Base-by-base conservation (phyloP, 176 grass and related monocot species). In the Avena eriantha region DNA sequence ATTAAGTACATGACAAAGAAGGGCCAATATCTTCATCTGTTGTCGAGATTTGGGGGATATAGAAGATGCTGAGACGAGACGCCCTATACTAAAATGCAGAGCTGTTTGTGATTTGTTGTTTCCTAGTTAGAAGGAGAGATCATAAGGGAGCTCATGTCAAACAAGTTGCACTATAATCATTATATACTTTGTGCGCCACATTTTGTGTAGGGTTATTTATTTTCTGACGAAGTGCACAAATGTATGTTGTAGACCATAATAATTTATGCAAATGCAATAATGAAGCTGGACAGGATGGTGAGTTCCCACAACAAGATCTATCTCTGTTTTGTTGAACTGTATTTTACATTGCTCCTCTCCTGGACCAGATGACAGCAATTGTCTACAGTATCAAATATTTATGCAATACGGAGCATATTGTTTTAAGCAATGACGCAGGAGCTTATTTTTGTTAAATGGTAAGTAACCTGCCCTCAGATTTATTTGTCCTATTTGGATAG, bases 21-120 rank as follows among this genome's bases (percentile, higher is more conserved):
- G 46, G 94, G 96, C 50, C 96, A 98, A 45, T 98, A 96, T 90
- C 90, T 98, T 89, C 93, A 98, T 94, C 79, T 98, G 76, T 78
- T 85, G 59, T 91, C 93, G 15, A 94, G 92, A 69, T 98, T 98
- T 74, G 90, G 90, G 78, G 88, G 90, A 77, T 98, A 96, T 77
- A 88, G 71, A 85, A 98, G 92, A 91, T 92, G 87, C 50, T 97
- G 87, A 92, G 43, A 56, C 85, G 89, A 75, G 48, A 88, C 75
- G 17, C 24, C 67, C 74, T 70, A 56, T 82, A 43, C 21, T 58
- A 79, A 53, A 65, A 76, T 86, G 46, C 56, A 79, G 15, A 80
- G 54, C 71, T 77, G 60, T 86, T 82, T 12, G 31, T 89, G 51
- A 69, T 60, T 84, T 45, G n/a, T 73, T 74, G 78, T 84, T 87